Percentiles rank a stretch among this genome's conserved stretches.
These are phyloP conservation scores for Penicillium chermesinum DNA, from an alignment of 495 filamentous ascomycete species.

Conservation along the genomic window DNA sequence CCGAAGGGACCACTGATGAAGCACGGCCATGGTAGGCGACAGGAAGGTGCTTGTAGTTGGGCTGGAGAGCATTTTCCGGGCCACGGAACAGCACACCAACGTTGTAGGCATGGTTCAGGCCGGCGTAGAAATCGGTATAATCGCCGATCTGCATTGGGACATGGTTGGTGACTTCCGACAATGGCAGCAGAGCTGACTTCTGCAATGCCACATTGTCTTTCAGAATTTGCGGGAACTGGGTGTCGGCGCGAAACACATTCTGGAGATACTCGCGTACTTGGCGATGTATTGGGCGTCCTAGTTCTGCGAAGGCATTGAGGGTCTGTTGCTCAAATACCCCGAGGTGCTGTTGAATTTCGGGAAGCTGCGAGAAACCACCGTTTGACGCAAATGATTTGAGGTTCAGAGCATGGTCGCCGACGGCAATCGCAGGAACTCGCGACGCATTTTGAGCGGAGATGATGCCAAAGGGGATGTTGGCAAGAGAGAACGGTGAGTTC, in stretches of 20 bases:
- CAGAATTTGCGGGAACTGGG: constrained; percentile 54
- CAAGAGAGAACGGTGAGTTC: constrained; percentile 71
- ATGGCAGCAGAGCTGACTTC: constrained; percentile 48
- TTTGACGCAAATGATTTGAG: constrained; percentile 58
- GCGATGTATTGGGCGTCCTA: constrained; percentile 66
- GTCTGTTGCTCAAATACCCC: constrained; percentile 63
- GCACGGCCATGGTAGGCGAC: constrained; percentile 85
- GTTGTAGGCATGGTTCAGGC: constrained; percentile 79
- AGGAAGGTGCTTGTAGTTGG: constrained; percentile 87
- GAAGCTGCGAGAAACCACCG: constrained; percentile 57
- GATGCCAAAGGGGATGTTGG: constrained; percentile 92
- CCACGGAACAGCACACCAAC: constrained; percentile 82
- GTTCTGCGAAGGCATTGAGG: constrained; percentile 76
- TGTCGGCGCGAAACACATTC: constrained; percentile 58
- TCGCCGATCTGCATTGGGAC: constrained; percentile 87
- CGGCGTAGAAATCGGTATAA: constrained; percentile 98
- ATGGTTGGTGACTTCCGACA: constrained; percentile 61
- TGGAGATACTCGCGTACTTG: constrained; percentile 71
- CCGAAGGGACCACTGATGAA: constrained; percentile 72
- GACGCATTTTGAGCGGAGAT: constrained; percentile 53
- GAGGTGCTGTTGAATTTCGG: constrained; percentile 51
- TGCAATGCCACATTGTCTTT: constrained; percentile 52
- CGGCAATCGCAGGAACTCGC: constrained; percentile 68
- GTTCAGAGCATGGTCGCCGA: constrained; percentile 74
- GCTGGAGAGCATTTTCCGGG: constrained; percentile 70